These are phyloP conservation scores for Myxozyma udenii DNA, from an alignment of 805 yeast species.

Conservation along the genomic window DNA sequence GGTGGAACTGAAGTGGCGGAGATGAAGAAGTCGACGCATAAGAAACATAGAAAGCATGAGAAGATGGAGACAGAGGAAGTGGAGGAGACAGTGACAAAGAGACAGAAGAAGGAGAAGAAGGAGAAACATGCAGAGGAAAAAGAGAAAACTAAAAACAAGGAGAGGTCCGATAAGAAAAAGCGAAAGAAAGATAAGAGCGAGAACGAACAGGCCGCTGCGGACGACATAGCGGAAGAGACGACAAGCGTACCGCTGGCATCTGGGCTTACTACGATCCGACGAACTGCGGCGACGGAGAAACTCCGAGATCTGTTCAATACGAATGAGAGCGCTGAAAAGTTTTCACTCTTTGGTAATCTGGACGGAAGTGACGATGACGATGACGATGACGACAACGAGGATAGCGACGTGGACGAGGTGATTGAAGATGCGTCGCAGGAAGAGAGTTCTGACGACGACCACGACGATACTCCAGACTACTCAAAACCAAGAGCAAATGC, in stretches of 20 bases:
- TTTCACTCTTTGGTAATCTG: background rate
- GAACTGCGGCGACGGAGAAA: conserved; percentile 29
- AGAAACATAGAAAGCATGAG: background rate
- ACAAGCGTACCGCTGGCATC: background rate
- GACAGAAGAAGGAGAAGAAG: background rate
- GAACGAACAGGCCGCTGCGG: background rate
- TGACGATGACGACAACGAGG: conserved; percentile 25
- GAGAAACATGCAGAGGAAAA: background rate
- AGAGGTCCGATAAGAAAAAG: background rate
- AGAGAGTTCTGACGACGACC: background rate
- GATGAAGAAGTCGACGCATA: too few species aligned
- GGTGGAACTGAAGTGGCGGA: background rate
- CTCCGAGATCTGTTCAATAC: conserved; percentile 1
- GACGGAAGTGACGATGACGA: conserved; percentile 28
- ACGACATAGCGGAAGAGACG: too few species aligned
- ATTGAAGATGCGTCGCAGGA: background rate
- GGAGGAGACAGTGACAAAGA: background rate
- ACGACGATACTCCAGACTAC: background rate
- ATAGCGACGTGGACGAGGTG: conserved; percentile 37
- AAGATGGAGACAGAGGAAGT: background rate
- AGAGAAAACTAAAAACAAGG: background rate
- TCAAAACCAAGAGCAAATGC: background rate
- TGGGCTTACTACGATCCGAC: background rate
- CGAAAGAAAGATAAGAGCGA: background rate
- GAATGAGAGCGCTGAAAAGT: background rate